These are phyloP conservation scores for Didymella pomorum DNA, from an alignment of 2,329 filamentous ascomycete genomes.

Conservation along the genomic window DNA sequence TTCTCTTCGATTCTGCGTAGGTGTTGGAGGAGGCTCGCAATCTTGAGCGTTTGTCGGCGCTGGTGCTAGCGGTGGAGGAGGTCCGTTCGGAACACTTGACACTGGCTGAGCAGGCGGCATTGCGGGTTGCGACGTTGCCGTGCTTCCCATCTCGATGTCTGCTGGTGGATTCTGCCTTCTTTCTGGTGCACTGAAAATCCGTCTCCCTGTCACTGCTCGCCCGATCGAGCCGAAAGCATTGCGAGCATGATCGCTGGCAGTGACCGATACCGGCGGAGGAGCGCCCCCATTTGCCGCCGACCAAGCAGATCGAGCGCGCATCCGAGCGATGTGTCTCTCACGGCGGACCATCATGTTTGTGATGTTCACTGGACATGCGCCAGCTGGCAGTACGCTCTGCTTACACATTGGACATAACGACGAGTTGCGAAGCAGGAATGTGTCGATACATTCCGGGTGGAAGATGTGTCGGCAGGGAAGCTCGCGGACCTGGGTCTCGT, in stretches of 20 bases:
- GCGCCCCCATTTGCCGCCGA: slow-evolving; percentile 7
- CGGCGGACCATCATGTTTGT: slow-evolving; percentile 88
- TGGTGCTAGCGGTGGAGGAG: neutral
- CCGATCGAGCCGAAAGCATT: slow-evolving; percentile 36
- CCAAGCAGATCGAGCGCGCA: slow-evolving; percentile 59
- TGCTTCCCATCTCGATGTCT: slow-evolving; percentile 45
- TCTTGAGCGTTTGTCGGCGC: slow-evolving; percentile 1
- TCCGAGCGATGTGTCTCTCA: slow-evolving; percentile 72
- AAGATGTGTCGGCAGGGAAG: slow-evolving; percentile 92
- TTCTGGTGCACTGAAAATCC: slow-evolving; percentile 45
- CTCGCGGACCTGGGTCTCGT: slow-evolving; percentile 78
- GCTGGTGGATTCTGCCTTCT: slow-evolving; percentile 26
- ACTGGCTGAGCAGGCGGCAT: neutral
- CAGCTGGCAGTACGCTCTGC: slow-evolving; percentile 76
- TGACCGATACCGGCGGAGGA: neutral
- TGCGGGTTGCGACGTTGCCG: neutral
- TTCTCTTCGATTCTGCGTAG: slow-evolving; percentile 49
- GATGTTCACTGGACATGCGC: slow-evolving; percentile 56
- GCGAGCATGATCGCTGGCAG: slow-evolving; percentile 5
- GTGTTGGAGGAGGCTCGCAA: slow-evolving; percentile 4
- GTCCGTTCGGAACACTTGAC: neutral
- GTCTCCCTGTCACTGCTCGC: slow-evolving; percentile 34
- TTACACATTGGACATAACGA: slow-evolving; percentile 94
- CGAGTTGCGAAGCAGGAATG: slow-evolving; percentile 78
- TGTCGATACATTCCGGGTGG: slow-evolving; percentile 89